phyloP scores from a whole-genome alignment of 1,139 yeast species.

The Debaryomyces coudertii region DNA sequence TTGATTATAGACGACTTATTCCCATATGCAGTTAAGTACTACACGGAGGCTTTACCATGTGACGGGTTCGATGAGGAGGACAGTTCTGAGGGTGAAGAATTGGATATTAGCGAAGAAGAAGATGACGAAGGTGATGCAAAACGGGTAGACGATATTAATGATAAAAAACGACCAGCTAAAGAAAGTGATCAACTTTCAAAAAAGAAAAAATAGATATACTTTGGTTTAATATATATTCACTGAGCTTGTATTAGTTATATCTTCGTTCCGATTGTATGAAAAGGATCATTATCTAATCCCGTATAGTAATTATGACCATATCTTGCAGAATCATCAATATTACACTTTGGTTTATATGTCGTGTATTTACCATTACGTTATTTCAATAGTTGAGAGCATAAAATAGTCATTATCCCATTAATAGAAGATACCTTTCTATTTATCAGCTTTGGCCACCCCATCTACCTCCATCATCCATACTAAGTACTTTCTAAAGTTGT shows the following conservation, averaged over 20 bases:
- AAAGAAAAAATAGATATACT: conserved; percentile 4
- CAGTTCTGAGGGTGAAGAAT: conserved; percentile 56
- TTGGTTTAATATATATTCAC: too few species aligned
- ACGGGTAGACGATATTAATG: not conserved
- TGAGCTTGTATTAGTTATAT: too few species aligned
- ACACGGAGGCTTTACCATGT: conserved; percentile 65
- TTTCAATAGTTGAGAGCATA: not conserved
- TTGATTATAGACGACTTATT: conserved; percentile 67
- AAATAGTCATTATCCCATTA: not conserved
- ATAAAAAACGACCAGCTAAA: not conserved
- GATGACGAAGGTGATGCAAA: not conserved
- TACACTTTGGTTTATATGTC: not conserved
- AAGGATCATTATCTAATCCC: too few species aligned
- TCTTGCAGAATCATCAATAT: not conserved
- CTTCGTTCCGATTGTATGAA: too few species aligned
- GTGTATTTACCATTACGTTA: not conserved
- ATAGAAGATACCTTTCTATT: not conserved
- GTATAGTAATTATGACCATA: not conserved
- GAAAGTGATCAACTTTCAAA: not conserved
- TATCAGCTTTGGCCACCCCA: conserved; percentile 8
- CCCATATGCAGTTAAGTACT: conserved; percentile 73
- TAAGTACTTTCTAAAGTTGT: conserved; percentile 12
- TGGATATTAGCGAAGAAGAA: conserved; percentile 44
- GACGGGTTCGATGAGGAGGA: conserved; percentile 59
- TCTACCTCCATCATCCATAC: not conserved